A percentile compares a stretch with the other conserved stretches of the same genome.
Evolutionary conservation across 306 rosid species (phyloP).

Genomic region (Senna siamea): DNA sequence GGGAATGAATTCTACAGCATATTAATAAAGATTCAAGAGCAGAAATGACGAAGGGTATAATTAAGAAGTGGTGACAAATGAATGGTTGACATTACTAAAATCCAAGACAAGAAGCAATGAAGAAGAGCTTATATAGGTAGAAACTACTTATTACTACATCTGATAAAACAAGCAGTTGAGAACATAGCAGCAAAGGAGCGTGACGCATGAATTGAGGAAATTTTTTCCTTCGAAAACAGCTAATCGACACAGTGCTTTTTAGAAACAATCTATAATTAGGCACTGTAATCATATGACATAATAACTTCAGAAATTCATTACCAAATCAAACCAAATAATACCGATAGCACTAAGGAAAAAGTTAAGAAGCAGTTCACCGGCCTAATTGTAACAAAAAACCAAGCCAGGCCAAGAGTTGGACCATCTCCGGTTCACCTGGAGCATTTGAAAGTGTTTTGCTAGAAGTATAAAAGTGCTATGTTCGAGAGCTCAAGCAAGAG

Average conservation of each 20-base stretch:
- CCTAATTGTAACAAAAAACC: slow-evolving; percentile 15
- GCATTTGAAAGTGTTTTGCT: not conserved
- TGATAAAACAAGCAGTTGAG: not conserved
- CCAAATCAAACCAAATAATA: slow-evolving; percentile 47
- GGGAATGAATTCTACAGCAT: slow-evolving; percentile 46
- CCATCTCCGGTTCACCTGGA: slow-evolving; percentile 13
- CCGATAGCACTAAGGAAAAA: slow-evolving; percentile 42
- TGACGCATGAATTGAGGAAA: slow-evolving; percentile 13
- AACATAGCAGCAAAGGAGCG: not conserved
- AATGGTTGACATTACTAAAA: slow-evolving; percentile 33
- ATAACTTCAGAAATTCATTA: slow-evolving; percentile 37
- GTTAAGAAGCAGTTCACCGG: slow-evolving; percentile 35
- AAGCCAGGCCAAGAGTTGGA: not conserved
- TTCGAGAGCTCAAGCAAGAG: slow-evolving; percentile 8
- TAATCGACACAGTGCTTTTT: not conserved
- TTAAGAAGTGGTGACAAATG: not conserved
- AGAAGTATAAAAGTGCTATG: not conserved
- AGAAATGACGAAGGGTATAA: slow-evolving; percentile 27
- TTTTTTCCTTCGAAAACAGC: not conserved
- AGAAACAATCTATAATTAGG: slow-evolving; percentile 32
- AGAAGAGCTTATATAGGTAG: slow-evolving; percentile 7
- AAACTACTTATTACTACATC: not conserved
- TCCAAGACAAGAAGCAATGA: slow-evolving; percentile 26
- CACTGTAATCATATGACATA: slow-evolving; percentile 50
- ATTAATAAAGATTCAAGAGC: slow-evolving; percentile 37